Evolutionary conservation across 371 early-diverging fungal species (phyloP).

Genomic region (Rhizopus microsporus): DNA sequence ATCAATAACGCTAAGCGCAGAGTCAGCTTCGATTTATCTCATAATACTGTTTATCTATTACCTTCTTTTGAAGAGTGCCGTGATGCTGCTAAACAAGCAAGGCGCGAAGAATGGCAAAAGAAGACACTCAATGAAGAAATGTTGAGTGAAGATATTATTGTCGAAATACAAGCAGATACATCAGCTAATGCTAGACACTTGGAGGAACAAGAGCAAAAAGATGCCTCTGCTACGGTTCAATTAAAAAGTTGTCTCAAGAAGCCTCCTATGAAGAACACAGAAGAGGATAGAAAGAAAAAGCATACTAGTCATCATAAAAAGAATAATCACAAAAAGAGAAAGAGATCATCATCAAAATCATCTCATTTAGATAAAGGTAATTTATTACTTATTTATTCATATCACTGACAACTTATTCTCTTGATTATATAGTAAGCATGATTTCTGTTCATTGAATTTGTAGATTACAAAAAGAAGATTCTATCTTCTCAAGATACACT

Average conservation of each 20-base stretch:
- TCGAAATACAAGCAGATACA: constrained; percentile 40
- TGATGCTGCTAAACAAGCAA: constrained; percentile 28
- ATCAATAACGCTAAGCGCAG: constrained; percentile 17
- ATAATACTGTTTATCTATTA: constrained; percentile 44
- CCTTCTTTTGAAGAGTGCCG: constrained; percentile 41
- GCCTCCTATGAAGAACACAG: constrained; percentile 7
- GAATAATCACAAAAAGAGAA: constrained; percentile 28
- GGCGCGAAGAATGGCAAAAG: constrained; percentile 40
- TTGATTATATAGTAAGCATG: constrained; percentile 1
- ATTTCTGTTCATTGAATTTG: constrained; percentile 26
- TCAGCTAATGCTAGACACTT: constrained; percentile 11
- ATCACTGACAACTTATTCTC: neutral
- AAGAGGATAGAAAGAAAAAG: neutral
- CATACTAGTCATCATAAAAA: constrained; percentile 3
- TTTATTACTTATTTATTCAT: neutral
- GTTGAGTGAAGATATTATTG: constrained; percentile 42
- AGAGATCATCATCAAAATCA: constrained; percentile 15
- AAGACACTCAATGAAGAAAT: constrained; percentile 36
- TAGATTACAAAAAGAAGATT: neutral
- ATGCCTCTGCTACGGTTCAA: neutral
- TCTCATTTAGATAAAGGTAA: constrained; percentile 1
- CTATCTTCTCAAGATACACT: neutral
- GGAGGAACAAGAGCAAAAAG: constrained; percentile 12
- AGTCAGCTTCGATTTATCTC: constrained; percentile 50
- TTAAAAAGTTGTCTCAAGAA: constrained; percentile 30